Evolutionary conservation across 139 green algal species (phyloP).

Genomic region (Mychonastes homosphaera): DNA sequence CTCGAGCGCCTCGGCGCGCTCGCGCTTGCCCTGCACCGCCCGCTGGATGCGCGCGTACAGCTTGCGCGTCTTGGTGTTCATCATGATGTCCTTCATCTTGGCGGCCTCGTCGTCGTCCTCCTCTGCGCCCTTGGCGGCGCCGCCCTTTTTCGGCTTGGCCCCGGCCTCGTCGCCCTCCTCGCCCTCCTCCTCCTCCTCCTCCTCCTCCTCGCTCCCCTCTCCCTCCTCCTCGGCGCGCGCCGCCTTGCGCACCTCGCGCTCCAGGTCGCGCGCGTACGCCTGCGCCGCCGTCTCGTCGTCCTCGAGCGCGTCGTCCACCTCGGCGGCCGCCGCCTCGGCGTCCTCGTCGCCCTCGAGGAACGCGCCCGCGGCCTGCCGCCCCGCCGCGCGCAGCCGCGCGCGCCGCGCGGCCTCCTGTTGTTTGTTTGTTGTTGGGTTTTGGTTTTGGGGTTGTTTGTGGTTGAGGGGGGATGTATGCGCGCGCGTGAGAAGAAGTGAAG

Average conservation of each 20-base stretch:
- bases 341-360: conserved; percentile 28
- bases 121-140: neutral
- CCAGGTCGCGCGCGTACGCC: neutral
- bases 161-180: conserved; percentile 1
- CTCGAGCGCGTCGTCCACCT: conserved; percentile 16
- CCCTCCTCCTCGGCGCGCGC: conserved; percentile 19
- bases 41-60: conserved; percentile 77
- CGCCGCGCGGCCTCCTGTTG: conserved; percentile 53
- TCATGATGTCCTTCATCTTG: conserved; percentile 77
- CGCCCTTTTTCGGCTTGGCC: neutral
- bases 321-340: conserved; percentile 7
- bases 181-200: conserved; percentile 13
- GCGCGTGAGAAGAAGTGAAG: neutral
- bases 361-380: conserved; percentile 15
- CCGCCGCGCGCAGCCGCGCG: conserved; percentile 38
- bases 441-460: no score
- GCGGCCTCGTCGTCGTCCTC: conserved; percentile 45
- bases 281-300: neutral
- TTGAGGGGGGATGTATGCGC: no score
- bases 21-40: conserved; percentile 38
- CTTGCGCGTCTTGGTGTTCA: conserved; percentile 78
- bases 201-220: neutral
- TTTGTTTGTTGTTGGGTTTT: conserved; percentile 1
- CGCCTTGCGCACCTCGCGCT: conserved; percentile 9
- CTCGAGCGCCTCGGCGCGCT: conserved; percentile 47